These are phyloP conservation scores for Populus tremula DNA, from an alignment of 345 rosid species.

Conservation along the genomic window DNA sequence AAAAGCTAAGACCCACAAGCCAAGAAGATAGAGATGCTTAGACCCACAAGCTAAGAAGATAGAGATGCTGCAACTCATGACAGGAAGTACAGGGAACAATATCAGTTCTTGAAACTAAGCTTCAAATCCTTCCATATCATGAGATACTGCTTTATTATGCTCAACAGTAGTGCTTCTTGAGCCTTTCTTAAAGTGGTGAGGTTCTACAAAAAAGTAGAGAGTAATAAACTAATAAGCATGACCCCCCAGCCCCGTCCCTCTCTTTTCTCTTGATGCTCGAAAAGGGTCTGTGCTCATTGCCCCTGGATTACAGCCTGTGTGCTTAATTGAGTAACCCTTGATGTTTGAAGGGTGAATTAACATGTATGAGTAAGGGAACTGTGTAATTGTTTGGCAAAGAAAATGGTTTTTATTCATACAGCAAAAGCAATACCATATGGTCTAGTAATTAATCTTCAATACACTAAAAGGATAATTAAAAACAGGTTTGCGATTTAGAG, in stretches of 20 bases:
- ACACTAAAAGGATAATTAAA: no score
- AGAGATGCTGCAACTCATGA: neutral
- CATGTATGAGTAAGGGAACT: neutral
- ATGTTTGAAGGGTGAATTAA: neutral
- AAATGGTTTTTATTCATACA: no score
- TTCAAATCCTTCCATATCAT: conserved; percentile 9
- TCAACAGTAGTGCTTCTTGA: neutral
- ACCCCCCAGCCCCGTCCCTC: neutral
- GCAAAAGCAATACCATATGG: no score
- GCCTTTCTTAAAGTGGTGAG: neutral
- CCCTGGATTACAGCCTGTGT: neutral
- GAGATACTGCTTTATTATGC: neutral
- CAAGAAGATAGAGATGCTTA: neutral
- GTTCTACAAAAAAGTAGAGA: neutral
- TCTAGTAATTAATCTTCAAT: no score
- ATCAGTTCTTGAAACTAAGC: neutral
- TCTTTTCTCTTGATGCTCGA: neutral
- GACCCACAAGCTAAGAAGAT: neutral
- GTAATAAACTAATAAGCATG: neutral
- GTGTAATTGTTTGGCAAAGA: neutral
- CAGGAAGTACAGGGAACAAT: neutral
- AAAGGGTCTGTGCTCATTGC: neutral
- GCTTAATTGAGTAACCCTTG: neutral
- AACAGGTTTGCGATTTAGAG: no score
- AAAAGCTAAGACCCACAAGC: neutral